Evolutionary conservation across 1,284 basidiomycete genomes (phyloP), one percentile per base, ranked within the genome.

Genomic region (Ceratobasidium sp.): DNA sequence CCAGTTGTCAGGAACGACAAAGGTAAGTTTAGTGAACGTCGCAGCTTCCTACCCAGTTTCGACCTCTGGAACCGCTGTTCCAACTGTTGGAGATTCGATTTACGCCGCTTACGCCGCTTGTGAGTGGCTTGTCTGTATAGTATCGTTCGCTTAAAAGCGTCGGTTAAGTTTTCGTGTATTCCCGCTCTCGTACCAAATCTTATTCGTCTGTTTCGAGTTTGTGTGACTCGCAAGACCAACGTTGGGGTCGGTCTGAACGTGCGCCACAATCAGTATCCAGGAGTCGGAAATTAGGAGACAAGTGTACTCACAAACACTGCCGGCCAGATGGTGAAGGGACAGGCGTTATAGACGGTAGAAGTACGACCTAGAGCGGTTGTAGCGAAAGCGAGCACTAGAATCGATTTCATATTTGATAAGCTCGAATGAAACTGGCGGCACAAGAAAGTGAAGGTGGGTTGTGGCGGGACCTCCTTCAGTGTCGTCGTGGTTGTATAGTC

Each of bases 1-100:
- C 78, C 78, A 79, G 28, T 69, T 71, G 39, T 75, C 77, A 6
- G 77, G 77, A 7, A 78, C 68, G 10, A 8, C 49, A 33, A 78
- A 69, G 8, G 66, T 60, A 39, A 35, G 61, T 17, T 23, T 56
- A 33, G 42, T 51, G 28, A 42, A 60, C 7, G 77, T 28, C 17
- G 67, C 37, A 28, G 77, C 77, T 45, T 78, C 67, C 67, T 53
- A 71, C 10, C 67, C 67, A 26, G 51, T 71, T 39, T 71, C 67
- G 10, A 71, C 28, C 15, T 26, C 35, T 26, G 67, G 67, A 7
- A 60, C n/a, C 1, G 67, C 54, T 10, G 66, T 68, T 23, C 54
- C n/a, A n/a, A n/a, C n/a, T n/a, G n/a, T n/a, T n/a, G n/a, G n/a
- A n/a, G n/a, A n/a, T n/a, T n/a, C n/a, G n/a, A n/a, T n/a, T n/a